A percentile compares a stretch with the other conserved stretches of the same genome.
These are phyloP conservation scores for Ogataea neopini DNA, from an alignment of 805 yeast genomes.

Conservation along the genomic window DNA sequence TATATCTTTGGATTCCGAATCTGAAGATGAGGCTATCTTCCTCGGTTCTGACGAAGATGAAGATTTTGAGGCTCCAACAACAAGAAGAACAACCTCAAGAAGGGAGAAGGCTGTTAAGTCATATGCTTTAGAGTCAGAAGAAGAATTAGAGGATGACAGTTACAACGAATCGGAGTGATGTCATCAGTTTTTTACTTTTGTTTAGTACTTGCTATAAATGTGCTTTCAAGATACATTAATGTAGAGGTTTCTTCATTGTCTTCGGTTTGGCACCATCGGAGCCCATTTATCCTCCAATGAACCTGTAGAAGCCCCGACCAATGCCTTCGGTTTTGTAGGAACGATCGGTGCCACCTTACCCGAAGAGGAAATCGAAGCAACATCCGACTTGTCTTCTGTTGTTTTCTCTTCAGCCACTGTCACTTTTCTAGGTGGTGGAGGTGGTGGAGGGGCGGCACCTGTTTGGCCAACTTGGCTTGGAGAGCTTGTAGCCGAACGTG, in stretches of 20 bases:
- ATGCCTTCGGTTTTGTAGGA: conserved; percentile 33
- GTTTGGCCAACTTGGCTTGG: conserved; percentile 41
- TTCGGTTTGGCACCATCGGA: conserved; percentile 36
- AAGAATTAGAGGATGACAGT: conserved; percentile 19
- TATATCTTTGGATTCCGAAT: conserved; percentile 15
- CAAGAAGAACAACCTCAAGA: background rate
- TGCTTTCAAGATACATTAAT: background rate
- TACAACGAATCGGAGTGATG: conserved; percentile 20
- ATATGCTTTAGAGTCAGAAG: conserved; percentile 10
- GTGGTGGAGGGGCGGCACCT: conserved; percentile 33
- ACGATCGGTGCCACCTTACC: conserved; percentile 34
- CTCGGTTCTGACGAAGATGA: conserved; percentile 17
- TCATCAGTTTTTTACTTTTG: background rate
- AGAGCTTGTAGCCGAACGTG: conserved; percentile 31
- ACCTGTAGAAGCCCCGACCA: conserved; percentile 21
- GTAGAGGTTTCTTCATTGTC: conserved; percentile 13
- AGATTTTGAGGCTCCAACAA: background rate
- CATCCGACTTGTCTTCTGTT: conserved; percentile 1
- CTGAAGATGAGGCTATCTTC: conserved; percentile 15
- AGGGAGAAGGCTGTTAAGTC: conserved; percentile 3
- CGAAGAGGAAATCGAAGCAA: conserved; percentile 5
- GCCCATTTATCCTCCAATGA: conserved; percentile 24
- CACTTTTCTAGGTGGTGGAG: conserved; percentile 31
- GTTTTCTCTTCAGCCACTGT: background rate
- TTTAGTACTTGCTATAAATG: background rate